Base-by-base conservation (phyloP, 805 yeast species). In the Lipomyces sp. region DNA sequence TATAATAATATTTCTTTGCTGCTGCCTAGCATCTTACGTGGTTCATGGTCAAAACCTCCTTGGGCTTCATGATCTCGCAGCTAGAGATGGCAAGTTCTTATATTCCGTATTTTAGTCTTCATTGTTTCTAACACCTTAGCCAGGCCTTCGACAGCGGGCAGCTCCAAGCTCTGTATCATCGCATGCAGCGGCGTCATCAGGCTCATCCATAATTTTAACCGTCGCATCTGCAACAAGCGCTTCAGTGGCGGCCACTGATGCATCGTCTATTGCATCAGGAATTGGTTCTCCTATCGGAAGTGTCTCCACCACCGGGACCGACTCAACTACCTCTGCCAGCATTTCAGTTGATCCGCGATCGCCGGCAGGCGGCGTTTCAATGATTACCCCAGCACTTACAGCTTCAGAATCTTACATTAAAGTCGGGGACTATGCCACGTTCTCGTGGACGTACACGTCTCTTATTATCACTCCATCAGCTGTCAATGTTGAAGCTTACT, bases 371-470 rank as follows among this genome's bases (percentile, higher is more conserved):
- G 77, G 77, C 0, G 72, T 79, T 4, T 63, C 76, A 1, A 62
- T 80, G 62, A 50, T 69, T 5, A 74, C 78, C 7, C 82, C 82
- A 0, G 72, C 71, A 6, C 66, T 78, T 4, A 76, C 80, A 10
- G 71, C 72, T 42, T 62, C 74, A 13, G 57, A 74, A 8, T 77
- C 81, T 0, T 80, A 80, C 60, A 70, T 80, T 62, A 77, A 77
- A 67, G 69, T 76, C 39, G 82, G 82, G 2, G 76, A 73, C 29
- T 65, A 70, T 35, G 82, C 80, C 29, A 78, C 82, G 5, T 80
- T 80, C 66, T 72, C 75, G 39, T 80, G 82, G 82, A 73, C 75
- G 39, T 80, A 76, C 68, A 79, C 82, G 13, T 71, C 73, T 62
- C 73, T 80, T 15, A 53, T 62, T 2, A 73, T 77, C n/a, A 73